A percentile compares a stretch with the other conserved stretches of the same genome.
Conservation (phyloP, 2,329 filamentous ascomycete genomes). For the Colletotrichum zoysiae region DNA sequence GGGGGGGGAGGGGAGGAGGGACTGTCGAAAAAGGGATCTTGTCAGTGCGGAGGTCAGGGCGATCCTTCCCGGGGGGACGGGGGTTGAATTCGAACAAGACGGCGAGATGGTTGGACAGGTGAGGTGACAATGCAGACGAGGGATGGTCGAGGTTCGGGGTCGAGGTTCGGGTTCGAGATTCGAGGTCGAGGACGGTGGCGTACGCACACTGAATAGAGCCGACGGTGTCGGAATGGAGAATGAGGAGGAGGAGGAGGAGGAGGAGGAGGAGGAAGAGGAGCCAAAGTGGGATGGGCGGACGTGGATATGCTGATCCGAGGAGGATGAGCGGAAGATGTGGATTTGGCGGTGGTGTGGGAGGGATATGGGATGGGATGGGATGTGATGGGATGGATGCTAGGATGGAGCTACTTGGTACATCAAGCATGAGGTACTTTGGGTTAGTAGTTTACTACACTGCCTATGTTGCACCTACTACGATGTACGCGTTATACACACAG, state of each 20-base stretch:
- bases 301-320: slow-evolving; percentile 19
- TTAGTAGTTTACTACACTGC: no score
- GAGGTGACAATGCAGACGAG: not conserved
- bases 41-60: slow-evolving; percentile 5
- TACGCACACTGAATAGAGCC: no score
- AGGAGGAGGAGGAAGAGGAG: no score
- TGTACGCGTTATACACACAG: no score
- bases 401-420: not conserved
- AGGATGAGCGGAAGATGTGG: not conserved
- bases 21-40: not conserved
- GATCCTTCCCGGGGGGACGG: not conserved
- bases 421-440: no score
- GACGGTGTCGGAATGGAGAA: not conserved
- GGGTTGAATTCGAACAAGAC: not conserved
- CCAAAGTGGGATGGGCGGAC: slow-evolving; percentile 15
- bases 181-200: not conserved
- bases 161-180: not conserved
- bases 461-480: no score
- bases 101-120: not conserved
- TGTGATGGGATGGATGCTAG: not conserved
- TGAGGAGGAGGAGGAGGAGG: no score
- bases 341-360: not conserved
- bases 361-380: not conserved
- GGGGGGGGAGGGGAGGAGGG: not conserved
- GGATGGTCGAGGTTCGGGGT: not conserved